Conservation (phyloP, 2,329 filamentous ascomycete species). For the Aaosphaeria arxii region DNA sequence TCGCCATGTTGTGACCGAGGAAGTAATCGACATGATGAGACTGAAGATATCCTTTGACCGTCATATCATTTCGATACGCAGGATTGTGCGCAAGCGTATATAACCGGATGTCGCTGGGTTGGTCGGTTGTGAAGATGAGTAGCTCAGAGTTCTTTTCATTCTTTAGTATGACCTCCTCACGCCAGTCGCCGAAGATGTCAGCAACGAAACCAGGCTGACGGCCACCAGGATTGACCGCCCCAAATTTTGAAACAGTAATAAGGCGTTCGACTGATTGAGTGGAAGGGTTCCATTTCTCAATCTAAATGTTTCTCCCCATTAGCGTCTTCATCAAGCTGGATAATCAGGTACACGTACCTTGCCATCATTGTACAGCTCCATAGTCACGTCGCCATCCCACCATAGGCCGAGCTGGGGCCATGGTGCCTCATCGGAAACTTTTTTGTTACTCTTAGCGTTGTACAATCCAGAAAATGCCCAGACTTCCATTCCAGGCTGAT, state of each 20-base stretch:
- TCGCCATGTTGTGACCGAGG: no score
- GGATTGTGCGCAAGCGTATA: conserved; percentile 9
- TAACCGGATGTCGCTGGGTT: conserved; percentile 3
- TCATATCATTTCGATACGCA: conserved; percentile 9
- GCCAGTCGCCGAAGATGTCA: conserved; percentile 10
- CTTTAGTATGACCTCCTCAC: conserved; percentile 6
- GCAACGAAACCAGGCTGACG: conserved; percentile 7
- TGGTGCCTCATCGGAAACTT: not conserved
- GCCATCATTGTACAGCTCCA: conserved; percentile 12
- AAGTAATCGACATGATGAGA: no score
- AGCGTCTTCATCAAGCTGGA: no score
- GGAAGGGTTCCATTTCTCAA: conserved; percentile 10
- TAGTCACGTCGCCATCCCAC: conserved; percentile 11
- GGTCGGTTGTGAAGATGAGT: conserved; percentile 7
- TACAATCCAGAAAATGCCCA: conserved; percentile 6
- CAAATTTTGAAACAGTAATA: conserved; percentile 6
- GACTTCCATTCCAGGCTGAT: conserved; percentile 4
- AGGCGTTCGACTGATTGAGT: conserved; percentile 1
- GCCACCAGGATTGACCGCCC: conserved; percentile 4
- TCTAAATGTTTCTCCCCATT: not conserved
- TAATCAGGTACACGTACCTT: not conserved
- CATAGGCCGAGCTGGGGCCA: conserved; percentile 8
- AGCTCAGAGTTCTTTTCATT: conserved; percentile 3
- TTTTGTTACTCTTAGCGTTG: conserved; percentile 5
- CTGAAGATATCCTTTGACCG: conserved; percentile 8